These are phyloP conservation scores for Fragilaria crotonensis DNA, from an alignment of 108 stramenopile genomes.

Conservation along the genomic window DNA sequence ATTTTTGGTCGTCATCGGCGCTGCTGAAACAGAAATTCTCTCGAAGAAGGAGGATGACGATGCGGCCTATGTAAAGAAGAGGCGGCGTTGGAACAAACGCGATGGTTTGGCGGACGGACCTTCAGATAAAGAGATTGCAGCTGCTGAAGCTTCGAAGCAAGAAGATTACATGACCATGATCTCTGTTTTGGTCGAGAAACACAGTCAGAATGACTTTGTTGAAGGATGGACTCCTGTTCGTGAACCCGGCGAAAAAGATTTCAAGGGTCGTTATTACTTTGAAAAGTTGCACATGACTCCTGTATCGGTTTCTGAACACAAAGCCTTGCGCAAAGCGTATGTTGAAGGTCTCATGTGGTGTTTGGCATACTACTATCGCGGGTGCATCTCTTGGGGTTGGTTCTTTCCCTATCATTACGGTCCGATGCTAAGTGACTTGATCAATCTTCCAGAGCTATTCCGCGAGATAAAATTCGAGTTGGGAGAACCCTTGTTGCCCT, in stretches of 20 bases:
- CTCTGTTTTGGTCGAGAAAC: slow-evolving; percentile 45
- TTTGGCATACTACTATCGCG: slow-evolving; percentile 97
- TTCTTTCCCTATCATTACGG: slow-evolving; percentile 97
- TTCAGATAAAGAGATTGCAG: slow-evolving; percentile 70
- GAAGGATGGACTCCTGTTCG: slow-evolving; percentile 60
- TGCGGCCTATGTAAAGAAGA: slow-evolving; percentile 67
- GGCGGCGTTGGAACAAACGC: slow-evolving; percentile 75
- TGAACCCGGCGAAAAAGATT: slow-evolving; percentile 66
- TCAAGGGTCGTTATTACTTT: slow-evolving; percentile 93
- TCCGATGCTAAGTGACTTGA: slow-evolving; percentile 92
- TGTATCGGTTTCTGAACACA: slow-evolving; percentile 57
- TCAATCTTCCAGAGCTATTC: slow-evolving; percentile 75
- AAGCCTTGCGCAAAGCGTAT: slow-evolving; percentile 68
- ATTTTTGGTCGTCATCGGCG: slow-evolving; percentile 79
- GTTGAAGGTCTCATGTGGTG: slow-evolving; percentile 99
- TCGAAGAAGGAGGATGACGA: slow-evolving; percentile 70
- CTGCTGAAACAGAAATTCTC: slow-evolving; percentile 82
- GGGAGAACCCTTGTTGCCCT: slow-evolving; percentile 84
- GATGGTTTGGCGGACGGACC: slow-evolving; percentile 65
- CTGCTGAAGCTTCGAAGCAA: slow-evolving; percentile 72
- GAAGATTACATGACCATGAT: slow-evolving; percentile 62
- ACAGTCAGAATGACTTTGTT: slow-evolving; percentile 32
- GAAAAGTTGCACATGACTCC: slow-evolving; percentile 88
- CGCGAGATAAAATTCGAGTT: slow-evolving; percentile 76
- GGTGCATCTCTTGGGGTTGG: slow-evolving; percentile 98